A percentile compares a stretch with the other conserved stretches of the same genome.
These are phyloP conservation scores for Laetiporus sulphureus DNA, from an alignment of 1,284 basidiomycete genomes.

Conservation along the genomic window DNA sequence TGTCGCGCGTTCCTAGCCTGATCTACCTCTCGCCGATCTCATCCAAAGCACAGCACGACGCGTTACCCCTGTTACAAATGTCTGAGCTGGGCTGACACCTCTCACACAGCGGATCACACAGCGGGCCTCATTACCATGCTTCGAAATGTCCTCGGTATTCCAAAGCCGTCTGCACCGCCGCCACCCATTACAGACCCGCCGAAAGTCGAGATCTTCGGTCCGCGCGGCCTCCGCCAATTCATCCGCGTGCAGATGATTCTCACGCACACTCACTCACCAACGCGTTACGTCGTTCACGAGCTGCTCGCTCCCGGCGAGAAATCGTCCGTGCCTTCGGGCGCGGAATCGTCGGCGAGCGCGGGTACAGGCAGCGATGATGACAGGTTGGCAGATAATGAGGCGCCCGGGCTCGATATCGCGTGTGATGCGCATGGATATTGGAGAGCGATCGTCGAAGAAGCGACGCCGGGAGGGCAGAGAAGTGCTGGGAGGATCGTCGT, in stretches of 20 bases:
- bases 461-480: constrained; percentile 16
- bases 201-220: constrained; percentile 77
- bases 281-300: constrained; percentile 79
- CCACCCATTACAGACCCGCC: constrained; percentile 24
- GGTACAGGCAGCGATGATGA: constrained; percentile 25
- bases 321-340: constrained; percentile 34
- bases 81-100: not conserved
- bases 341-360: not conserved
- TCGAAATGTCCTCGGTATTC: constrained; percentile 50
- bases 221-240: constrained; percentile 75
- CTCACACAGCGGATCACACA: constrained; percentile 63
- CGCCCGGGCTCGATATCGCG: constrained; percentile 56
- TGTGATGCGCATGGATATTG: constrained; percentile 68
- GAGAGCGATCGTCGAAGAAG: constrained; percentile 41
- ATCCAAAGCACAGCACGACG: not conserved
- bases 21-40: no score
- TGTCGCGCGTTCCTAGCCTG: no score
- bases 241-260: constrained; percentile 68
- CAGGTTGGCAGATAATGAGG: constrained; percentile 61
- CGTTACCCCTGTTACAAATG: not conserved
- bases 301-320: constrained; percentile 55
- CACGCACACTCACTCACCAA: constrained; percentile 59
- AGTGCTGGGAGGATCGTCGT: constrained; percentile 44
- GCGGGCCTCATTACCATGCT: constrained; percentile 77
- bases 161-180: constrained; percentile 19